phyloP scores from a whole-genome alignment of 495 filamentous ascomycete genomes.

The Lophium mytilinum region DNA sequence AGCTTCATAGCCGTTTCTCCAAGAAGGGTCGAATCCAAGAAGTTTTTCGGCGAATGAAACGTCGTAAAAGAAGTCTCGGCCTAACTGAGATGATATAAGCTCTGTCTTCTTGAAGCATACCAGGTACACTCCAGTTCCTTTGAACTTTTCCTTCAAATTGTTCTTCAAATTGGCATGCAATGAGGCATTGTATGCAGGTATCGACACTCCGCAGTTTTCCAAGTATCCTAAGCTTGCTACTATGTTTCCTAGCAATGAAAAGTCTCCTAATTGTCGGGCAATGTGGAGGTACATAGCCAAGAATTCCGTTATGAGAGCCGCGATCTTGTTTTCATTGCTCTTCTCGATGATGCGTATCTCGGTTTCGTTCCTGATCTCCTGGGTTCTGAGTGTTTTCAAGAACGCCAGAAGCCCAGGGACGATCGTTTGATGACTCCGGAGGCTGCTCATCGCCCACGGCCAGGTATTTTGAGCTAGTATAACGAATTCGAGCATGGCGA shows the following conservation, averaged over 20 bases:
- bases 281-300: slow-evolving; percentile 87
- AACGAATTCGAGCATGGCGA: slow-evolving; percentile 79
- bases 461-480: slow-evolving; percentile 79
- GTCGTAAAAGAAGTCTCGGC: slow-evolving; percentile 74
- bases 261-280: slow-evolving; percentile 61
- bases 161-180: slow-evolving; percentile 74
- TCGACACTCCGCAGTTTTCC: slow-evolving; percentile 60
- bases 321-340: slow-evolving; percentile 59
- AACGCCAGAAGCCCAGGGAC: slow-evolving; percentile 59
- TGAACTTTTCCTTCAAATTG: slow-evolving; percentile 73
- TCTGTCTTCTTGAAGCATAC: slow-evolving; percentile 68
- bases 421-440: slow-evolving; percentile 66
- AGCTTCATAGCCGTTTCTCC: slow-evolving; percentile 68
- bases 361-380: slow-evolving; percentile 36
- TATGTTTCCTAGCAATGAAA: slow-evolving; percentile 56
- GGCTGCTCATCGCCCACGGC: slow-evolving; percentile 77
- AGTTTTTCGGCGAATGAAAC: slow-evolving; percentile 62
- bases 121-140: slow-evolving; percentile 49
- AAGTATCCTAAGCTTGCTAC: slow-evolving; percentile 70
- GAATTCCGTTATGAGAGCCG: slow-evolving; percentile 74
- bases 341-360: slow-evolving; percentile 33
- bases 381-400: slow-evolving; percentile 49
- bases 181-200: slow-evolving; percentile 72
- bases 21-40: slow-evolving; percentile 66
- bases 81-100: slow-evolving; percentile 53